Evolutionary conservation across 2,329 filamentous ascomycete genomes (phyloP).

Genomic region (Neonectria ditissima): DNA sequence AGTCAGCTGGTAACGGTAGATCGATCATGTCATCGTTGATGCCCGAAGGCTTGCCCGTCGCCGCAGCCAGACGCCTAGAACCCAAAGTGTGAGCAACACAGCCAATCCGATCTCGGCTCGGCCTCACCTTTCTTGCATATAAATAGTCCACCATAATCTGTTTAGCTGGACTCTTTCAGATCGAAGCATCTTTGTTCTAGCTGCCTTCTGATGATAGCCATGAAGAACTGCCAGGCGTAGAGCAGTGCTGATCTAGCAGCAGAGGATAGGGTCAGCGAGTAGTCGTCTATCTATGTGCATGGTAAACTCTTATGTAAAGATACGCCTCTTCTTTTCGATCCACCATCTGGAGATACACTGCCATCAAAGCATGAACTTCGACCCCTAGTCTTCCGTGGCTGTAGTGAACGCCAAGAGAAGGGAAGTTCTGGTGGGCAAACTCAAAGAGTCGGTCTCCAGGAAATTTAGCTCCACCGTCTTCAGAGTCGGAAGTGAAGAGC

Average conservation of each 20-base stretch:
- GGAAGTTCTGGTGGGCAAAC: slow-evolving; percentile 8
- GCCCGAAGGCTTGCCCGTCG: slow-evolving; percentile 14
- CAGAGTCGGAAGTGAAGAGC: background rate
- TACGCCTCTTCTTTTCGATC: slow-evolving; percentile 23
- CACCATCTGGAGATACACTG: slow-evolving; percentile 25
- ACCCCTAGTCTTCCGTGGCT: slow-evolving; percentile 13
- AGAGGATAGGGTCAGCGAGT: background rate
- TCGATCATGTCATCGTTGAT: slow-evolving; percentile 20
- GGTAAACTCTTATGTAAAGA: background rate
- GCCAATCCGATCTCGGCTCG: background rate
- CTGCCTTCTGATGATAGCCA: slow-evolving; percentile 29
- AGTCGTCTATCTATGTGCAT: no score
- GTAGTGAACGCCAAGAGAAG: slow-evolving; percentile 11
- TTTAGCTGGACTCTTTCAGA: slow-evolving; percentile 40
- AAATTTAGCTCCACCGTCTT: background rate
- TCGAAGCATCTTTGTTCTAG: slow-evolving; percentile 22
- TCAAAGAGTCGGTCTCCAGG: background rate
- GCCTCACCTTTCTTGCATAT: slow-evolving; percentile 37
- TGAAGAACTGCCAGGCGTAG: slow-evolving; percentile 27
- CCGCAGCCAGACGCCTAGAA: slow-evolving; percentile 15
- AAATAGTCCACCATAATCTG: slow-evolving; percentile 46
- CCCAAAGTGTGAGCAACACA: background rate
- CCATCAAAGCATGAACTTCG: slow-evolving; percentile 21
- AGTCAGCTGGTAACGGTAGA: slow-evolving; percentile 6
- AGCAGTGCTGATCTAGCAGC: slow-evolving; percentile 3